Conservation (phyloP, 257 asterid species). For the Scutellaria minor region DNA sequence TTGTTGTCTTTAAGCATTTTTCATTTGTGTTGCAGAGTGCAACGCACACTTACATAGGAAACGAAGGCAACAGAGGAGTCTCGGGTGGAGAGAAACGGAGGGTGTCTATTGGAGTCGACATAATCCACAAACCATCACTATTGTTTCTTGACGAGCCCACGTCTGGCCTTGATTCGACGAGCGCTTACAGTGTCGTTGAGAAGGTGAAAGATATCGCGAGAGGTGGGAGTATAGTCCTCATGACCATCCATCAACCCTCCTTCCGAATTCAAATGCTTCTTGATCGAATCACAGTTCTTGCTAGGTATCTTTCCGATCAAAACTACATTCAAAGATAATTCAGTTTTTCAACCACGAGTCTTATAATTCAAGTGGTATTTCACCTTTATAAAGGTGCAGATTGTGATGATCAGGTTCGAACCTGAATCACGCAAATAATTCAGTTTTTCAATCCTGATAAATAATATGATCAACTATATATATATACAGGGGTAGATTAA, state of each 20-base stretch:
- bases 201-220: conserved; percentile 81
- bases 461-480: too few species aligned
- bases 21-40: conserved; percentile 50
- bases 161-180: conserved; percentile 86
- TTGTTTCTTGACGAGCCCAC: conserved; percentile 89
- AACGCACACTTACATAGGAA: conserved; percentile 77
- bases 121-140: conserved; percentile 86
- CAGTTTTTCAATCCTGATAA: too few species aligned
- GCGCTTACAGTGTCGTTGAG: conserved; percentile 83
- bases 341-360: too few species aligned
- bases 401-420: too few species aligned
- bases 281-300: conserved; percentile 74
- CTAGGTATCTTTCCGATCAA: conserved; percentile 48
- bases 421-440: too few species aligned
- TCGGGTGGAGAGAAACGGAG: conserved; percentile 87
- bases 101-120: conserved; percentile 85
- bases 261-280: conserved; percentile 81
- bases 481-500: conserved; percentile 68
- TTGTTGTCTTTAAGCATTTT: neutral
- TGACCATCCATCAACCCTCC: conserved; percentile 94
- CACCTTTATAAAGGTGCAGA: too few species aligned
- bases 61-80: conserved; percentile 80
- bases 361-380: too few species aligned
- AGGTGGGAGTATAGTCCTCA: conserved; percentile 78
- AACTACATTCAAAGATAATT: too few species aligned